These are phyloP conservation scores for Xerophyta viscosa DNA, from an alignment of 106 monocot genomes.

Conservation along the genomic window DNA sequence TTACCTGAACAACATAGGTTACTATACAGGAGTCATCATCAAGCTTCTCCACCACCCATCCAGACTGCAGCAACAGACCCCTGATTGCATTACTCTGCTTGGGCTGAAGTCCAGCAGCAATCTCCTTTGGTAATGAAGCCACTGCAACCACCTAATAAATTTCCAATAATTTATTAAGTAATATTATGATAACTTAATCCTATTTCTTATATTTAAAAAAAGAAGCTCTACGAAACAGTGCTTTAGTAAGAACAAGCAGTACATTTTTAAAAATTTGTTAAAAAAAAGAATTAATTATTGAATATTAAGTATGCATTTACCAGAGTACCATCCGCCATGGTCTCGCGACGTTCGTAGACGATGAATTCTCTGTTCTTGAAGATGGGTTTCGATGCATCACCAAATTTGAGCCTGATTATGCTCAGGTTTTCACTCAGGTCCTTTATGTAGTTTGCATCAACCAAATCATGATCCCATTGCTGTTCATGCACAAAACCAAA, in stretches of 20 bases:
- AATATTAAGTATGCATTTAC: constrained; percentile 19
- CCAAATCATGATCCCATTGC: constrained; percentile 85
- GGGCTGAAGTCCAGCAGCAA: constrained; percentile 72
- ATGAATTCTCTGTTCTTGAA: constrained; percentile 85
- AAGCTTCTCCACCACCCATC: constrained; percentile 87
- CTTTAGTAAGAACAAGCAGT: too few relatives aligned
- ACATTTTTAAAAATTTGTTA: too few relatives aligned
- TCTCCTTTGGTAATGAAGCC: constrained; percentile 86
- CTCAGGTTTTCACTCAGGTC: constrained; percentile 60
- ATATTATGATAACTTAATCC: too few relatives aligned
- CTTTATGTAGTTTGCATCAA: constrained; percentile 74
- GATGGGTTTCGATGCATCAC: constrained; percentile 52
- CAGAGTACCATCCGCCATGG: constrained; percentile 83
- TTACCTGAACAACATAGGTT: constrained; percentile 85
- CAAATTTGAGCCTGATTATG: constrained; percentile 71
- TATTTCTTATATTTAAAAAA: too few relatives aligned
- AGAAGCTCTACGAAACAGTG: too few relatives aligned
- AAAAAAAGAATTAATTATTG: too few relatives aligned
- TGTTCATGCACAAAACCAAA: too few relatives aligned
- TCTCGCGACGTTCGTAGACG: constrained; percentile 77
- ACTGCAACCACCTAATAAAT: constrained; percentile 67
- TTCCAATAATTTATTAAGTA: too few relatives aligned
- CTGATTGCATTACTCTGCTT: constrained; percentile 48
- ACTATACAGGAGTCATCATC: constrained; percentile 70
- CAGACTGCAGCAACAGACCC: constrained; percentile 75